Conservation (phyloP, 768 basidiomycete genomes). For the Russula compacta region DNA sequence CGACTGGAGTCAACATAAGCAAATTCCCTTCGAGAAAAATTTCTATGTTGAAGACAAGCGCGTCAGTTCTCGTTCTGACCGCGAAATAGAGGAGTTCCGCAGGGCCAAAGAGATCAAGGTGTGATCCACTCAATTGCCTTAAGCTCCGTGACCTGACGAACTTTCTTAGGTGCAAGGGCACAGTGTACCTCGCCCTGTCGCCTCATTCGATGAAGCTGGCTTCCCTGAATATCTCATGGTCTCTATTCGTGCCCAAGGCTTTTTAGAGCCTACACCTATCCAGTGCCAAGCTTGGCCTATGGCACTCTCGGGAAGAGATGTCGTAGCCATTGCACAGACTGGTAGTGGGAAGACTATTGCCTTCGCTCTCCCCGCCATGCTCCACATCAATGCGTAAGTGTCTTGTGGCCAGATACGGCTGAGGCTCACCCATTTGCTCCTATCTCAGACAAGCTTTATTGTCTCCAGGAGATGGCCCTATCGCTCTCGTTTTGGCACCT, state of each 20-base stretch:
- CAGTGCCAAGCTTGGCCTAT: conserved; percentile 99
- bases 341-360: conserved; percentile 98
- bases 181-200: conserved; percentile 80
- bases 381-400: conserved; percentile 97
- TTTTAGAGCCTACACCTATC: conserved; percentile 84
- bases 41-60: conserved; percentile 90
- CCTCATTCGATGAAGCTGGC: conserved; percentile 86
- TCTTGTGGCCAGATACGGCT: not conserved
- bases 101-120: conserved; percentile 83
- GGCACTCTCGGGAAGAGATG: conserved; percentile 89
- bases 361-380: conserved; percentile 97
- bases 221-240: conserved; percentile 96
- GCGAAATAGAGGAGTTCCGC: conserved; percentile 85
- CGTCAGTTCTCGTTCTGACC: conserved; percentile 65
- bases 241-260: conserved; percentile 91
- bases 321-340: conserved; percentile 96
- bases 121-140: not conserved
- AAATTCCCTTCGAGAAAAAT: conserved; percentile 94
- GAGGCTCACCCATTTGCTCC: not conserved
- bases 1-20: conserved; percentile 70
- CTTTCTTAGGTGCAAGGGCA: conserved; percentile 73
- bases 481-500: conserved; percentile 92
- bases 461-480: conserved; percentile 91
- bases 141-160: not conserved
- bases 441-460: conserved; percentile 76